These are phyloP conservation scores for Piper longum DNA, from an alignment of 164 flowering plant genomes.

Conservation along the genomic window DNA sequence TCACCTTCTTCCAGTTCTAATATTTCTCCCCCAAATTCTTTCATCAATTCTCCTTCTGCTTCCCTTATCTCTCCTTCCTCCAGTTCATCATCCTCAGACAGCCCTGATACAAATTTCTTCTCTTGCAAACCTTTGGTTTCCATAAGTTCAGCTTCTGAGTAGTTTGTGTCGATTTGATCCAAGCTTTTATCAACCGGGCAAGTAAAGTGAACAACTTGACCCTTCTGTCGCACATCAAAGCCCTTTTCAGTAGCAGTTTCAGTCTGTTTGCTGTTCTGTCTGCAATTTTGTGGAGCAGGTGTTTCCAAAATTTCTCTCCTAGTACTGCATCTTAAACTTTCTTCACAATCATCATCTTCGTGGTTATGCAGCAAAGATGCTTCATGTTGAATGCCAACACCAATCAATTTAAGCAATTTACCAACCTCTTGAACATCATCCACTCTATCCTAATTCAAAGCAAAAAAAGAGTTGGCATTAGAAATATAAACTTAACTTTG, in stretches of 20 bases:
- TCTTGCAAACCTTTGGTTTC: neutral
- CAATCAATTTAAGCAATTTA: neutral
- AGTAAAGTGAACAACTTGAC: neutral
- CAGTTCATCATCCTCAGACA: neutral
- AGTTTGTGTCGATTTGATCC: neutral
- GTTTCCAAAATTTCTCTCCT: neutral
- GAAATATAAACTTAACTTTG: too few species aligned
- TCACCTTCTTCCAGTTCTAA: neutral
- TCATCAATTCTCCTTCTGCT: neutral
- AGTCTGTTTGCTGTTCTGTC: neutral
- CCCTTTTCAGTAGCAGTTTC: neutral
- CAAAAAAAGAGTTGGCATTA: neutral
- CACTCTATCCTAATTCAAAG: neutral
- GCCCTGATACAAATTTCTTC: neutral
- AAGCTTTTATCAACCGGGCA: neutral
- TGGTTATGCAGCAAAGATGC: too few species aligned
- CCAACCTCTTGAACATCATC: neutral
- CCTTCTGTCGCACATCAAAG: too few species aligned
- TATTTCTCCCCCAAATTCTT: neutral
- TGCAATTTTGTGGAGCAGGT: neutral
- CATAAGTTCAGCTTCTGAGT: neutral
- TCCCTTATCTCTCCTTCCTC: neutral
- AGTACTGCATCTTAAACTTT: neutral
- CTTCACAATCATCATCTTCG: neutral
- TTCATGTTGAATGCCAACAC: too few species aligned